Evolutionary conservation across 495 filamentous ascomycete genomes (phyloP).

Genomic region (Podospora pseudoanserina): DNA sequence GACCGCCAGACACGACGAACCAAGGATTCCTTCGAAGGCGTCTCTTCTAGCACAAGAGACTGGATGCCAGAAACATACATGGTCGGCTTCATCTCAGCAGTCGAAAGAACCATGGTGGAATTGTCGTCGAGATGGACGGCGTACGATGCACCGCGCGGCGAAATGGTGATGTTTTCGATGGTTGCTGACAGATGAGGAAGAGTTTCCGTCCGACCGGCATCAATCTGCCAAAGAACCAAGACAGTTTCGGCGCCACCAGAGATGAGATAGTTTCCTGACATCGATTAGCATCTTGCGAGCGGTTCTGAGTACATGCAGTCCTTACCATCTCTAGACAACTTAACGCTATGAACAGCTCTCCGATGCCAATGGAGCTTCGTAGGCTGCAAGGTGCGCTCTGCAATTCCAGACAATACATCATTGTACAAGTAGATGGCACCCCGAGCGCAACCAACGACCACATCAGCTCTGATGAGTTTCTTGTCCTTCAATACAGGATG

Average conservation of each 20-base stretch:
- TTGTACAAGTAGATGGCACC: slow-evolving; percentile 77
- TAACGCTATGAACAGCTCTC: slow-evolving; percentile 69
- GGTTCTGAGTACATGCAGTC: slow-evolving; percentile 1
- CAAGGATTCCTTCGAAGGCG: slow-evolving; percentile 40
- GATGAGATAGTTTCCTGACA: slow-evolving; percentile 85
- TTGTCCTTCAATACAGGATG: slow-evolving; percentile 26
- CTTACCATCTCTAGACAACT: slow-evolving; percentile 89
- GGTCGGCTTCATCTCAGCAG: slow-evolving; percentile 75
- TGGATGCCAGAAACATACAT: slow-evolving; percentile 82
- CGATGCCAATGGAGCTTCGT: slow-evolving; percentile 87
- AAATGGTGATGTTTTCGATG: slow-evolving; percentile 80
- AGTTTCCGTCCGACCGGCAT: slow-evolving; percentile 72
- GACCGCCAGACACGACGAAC: slow-evolving; percentile 40
- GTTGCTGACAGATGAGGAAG: slow-evolving; percentile 83
- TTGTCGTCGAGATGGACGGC: slow-evolving; percentile 85
- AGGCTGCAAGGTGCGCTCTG: slow-evolving; percentile 41
- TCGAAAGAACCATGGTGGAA: slow-evolving; percentile 80
- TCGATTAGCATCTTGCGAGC: neutral
- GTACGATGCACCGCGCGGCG: slow-evolving; percentile 73
- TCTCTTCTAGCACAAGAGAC: slow-evolving; percentile 45
- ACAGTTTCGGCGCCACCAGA: slow-evolving; percentile 90
- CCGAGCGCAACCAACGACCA: slow-evolving; percentile 68
- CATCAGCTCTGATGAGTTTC: slow-evolving; percentile 51
- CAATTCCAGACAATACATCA: slow-evolving; percentile 61
- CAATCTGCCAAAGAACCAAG: slow-evolving; percentile 91